A percentile compares a stretch with the other conserved stretches of the same genome.
Evolutionary conservation across 768 basidiomycete genomes (phyloP).

Genomic region (Exsudoporus frostii): DNA sequence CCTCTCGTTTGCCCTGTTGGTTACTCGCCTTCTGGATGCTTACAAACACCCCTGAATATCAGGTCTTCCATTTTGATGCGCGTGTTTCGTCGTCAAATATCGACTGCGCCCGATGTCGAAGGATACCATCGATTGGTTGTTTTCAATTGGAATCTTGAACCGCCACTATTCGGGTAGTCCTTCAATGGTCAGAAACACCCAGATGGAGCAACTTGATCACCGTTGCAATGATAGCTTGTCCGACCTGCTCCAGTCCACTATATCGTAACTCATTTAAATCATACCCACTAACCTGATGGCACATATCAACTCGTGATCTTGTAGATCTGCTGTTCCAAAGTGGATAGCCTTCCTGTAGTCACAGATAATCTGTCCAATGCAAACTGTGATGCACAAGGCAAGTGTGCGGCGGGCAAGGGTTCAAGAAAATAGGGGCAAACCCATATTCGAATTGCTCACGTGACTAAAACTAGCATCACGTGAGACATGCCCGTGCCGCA

Average conservation of each 20-base stretch:
- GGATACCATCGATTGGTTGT: conserved; percentile 11
- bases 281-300: conserved; percentile 14
- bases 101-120: conserved; percentile 30
- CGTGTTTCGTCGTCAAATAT: conserved; percentile 33
- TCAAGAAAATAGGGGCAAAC: conserved; percentile 3
- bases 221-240: conserved; percentile 5
- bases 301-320: conserved; percentile 1
- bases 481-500: too few relatives aligned
- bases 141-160: conserved; percentile 13
- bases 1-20: conserved; percentile 20
- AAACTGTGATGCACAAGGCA: conserved; percentile 8
- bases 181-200: conserved; percentile 8
- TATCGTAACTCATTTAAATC: conserved; percentile 2
- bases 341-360: background rate
- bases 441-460: background rate
- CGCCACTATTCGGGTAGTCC: conserved; percentile 3
- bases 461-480: background rate
- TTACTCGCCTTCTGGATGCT: conserved; percentile 15
- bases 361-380: conserved; percentile 12
- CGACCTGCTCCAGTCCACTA: conserved; percentile 1
- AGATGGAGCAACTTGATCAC: conserved; percentile 6
- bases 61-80: conserved; percentile 37
- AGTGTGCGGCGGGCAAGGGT: conserved; percentile 3
- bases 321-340: conserved; percentile 4
- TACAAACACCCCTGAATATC: conserved; percentile 26